Evolutionary conservation across 2,329 filamentous ascomycete species (phyloP), one percentile per base, ranked within the genome.

Genomic region (Cladosporium sp.): DNA sequence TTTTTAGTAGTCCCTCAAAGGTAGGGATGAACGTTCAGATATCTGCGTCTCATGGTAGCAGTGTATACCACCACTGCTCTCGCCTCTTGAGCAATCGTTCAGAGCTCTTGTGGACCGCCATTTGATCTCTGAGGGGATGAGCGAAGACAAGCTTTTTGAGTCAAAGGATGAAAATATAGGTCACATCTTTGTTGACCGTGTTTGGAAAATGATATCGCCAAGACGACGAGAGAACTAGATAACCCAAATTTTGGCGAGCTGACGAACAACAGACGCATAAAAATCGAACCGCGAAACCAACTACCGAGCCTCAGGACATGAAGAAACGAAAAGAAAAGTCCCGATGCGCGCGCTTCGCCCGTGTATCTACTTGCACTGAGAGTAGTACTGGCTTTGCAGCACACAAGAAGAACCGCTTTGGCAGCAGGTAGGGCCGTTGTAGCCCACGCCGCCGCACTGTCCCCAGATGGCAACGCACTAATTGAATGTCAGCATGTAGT

Each of bases 401-500:
- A 61, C 35, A 65, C 71, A 73, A 37, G 68, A 69, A 62, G 66
- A 70, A 53, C 69, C 66, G 31, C 66, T 64, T 35, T 69, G 69
- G 61, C 71, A 73, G 33, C 64, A 69, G 16, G 66, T 73, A 29
- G 62, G 61, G n/a, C 70, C 70, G 10, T 65, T 66, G 60, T 64
- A 72, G 46, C 69, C 67, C 16, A 57, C 58, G 18, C 72, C 57
- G 21, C 63, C 63, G 21, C 57, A 65, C 29, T 65, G 63, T 23
- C 63, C 63, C 63, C 63, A 65, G 23, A 46, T 52, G 11, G 63
- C 55, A 53, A 56, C 59, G 56, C 63, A 59, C 29, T 56, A 33
- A 35, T 18, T 21, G 10, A 11, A 29, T 11, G 35, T 64, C 14
- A 56, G 61, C 35, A 35, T 31, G 23, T 28, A 3, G 18, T 18